phyloP scores from a whole-genome alignment of 495 filamentous ascomycete genomes.

The Annulohypoxylon maeteangense region DNA sequence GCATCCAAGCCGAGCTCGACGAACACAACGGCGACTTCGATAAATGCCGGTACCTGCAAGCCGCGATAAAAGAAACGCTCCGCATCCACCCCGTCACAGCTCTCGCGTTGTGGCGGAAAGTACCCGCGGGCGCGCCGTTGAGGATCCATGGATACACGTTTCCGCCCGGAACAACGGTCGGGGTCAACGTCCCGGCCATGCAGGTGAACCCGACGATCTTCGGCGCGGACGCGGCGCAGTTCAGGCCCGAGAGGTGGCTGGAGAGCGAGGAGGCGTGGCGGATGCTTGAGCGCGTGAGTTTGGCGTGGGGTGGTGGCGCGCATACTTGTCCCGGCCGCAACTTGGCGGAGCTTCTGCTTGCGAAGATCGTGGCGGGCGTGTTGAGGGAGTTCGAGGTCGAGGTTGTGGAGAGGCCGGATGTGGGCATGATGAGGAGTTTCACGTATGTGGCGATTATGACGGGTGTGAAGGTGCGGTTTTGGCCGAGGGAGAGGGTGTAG shows the following conservation, averaged over 20 bases:
- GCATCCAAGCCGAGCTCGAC: conserved; percentile 43
- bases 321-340: conserved; percentile 76
- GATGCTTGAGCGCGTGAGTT: conserved; percentile 43
- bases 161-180: conserved; percentile 65
- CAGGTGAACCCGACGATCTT: conserved; percentile 66
- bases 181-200: conserved; percentile 69
- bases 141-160: conserved; percentile 61
- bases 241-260: conserved; percentile 68
- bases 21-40: background rate
- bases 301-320: conserved; percentile 72
- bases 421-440: conserved; percentile 48
- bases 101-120: conserved; percentile 66
- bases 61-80: conserved; percentile 71
- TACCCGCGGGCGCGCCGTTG: conserved; percentile 59
- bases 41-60: conserved; percentile 61
- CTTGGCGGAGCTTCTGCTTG: conserved; percentile 70
- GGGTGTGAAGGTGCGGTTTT: conserved; percentile 47
- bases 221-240: conserved; percentile 62
- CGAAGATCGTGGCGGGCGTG: conserved; percentile 68
- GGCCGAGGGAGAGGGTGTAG: background rate
- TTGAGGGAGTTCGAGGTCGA: conserved; percentile 66
- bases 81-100: conserved; percentile 68
- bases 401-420: conserved; percentile 41
- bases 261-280: conserved; percentile 56
- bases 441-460: conserved; percentile 52